Percentiles rank a stretch among this genome's conserved stretches.
phyloP scores from a whole-genome alignment of 1,284 basidiomycete species.

The Anthracocystis panici-leucophaei region DNA sequence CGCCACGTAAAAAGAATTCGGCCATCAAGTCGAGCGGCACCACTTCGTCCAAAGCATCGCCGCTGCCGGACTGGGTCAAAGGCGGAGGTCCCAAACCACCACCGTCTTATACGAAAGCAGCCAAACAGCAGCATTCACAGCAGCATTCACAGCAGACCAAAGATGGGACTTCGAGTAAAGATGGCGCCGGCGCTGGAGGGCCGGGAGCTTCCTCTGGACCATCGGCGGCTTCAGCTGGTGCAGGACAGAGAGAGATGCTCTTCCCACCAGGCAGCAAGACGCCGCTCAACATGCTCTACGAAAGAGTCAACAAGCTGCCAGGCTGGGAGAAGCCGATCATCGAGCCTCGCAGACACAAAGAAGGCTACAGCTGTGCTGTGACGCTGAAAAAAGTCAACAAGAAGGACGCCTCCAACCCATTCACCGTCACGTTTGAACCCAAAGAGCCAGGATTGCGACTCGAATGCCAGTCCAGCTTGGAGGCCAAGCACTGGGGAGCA shows the following conservation, averaged over 20 bases:
- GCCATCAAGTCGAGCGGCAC: slow-evolving; percentile 67
- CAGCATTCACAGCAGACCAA: slow-evolving; percentile 29
- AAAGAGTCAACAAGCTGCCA: slow-evolving; percentile 64
- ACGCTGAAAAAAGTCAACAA: slow-evolving; percentile 67
- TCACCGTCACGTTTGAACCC: slow-evolving; percentile 64
- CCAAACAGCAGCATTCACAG: slow-evolving; percentile 33
- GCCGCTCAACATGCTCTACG: slow-evolving; percentile 68
- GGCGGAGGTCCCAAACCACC: slow-evolving; percentile 59
- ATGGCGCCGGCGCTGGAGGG: background rate
- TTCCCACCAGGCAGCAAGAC: slow-evolving; percentile 69
- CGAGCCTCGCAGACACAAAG: slow-evolving; percentile 53
- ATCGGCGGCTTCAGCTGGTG: slow-evolving; percentile 6
- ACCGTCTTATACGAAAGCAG: slow-evolving; percentile 55
- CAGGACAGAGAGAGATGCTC: slow-evolving; percentile 47
- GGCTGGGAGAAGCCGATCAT: slow-evolving; percentile 67
- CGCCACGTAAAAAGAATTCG: slow-evolving; percentile 64
- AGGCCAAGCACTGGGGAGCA: slow-evolving; percentile 69
- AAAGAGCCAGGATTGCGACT: slow-evolving; percentile 60
- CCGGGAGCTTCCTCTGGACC: slow-evolving; percentile 3
- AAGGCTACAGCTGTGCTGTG: slow-evolving; percentile 61
- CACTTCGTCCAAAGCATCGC: slow-evolving; percentile 66
- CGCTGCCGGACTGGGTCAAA: slow-evolving; percentile 69
- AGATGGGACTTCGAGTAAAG: slow-evolving; percentile 1
- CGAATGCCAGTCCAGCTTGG: slow-evolving; percentile 51
- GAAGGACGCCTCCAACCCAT: slow-evolving; percentile 61